Evolutionary conservation across 2,329 filamentous ascomycete species (phyloP), one percentile per base, ranked within the genome.

Genomic region (Colletotrichum salicis): DNA sequence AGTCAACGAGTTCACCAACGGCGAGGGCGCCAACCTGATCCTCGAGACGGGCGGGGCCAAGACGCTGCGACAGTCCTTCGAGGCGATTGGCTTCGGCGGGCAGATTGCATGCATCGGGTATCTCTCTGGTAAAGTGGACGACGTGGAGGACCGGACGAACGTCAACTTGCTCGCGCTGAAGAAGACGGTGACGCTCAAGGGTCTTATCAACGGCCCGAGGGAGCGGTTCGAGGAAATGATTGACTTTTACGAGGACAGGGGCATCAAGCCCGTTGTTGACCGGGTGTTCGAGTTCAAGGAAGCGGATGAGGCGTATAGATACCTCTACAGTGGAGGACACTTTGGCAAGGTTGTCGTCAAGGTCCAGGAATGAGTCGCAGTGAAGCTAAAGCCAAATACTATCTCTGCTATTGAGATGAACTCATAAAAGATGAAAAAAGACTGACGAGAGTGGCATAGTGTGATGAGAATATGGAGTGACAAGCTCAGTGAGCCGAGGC

Each of bases 171-270:
- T 87, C 66, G 85, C 85, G n/a, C 73, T 86, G 73, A 74, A 82
- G 66, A 77, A 83, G 70, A 86, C 86, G 72, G 83, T 85, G 15
- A 86, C 85, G 37, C 77, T 87, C 62, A 85, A 85, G 76, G 84
- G 91, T 0, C 86, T 92, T 7, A 76, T 92, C 33, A 92, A 92
- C 77, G 91, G 91, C 0, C 89, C 91, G 11, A 77, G 79, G 67
- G 83, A 86, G 59, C 79, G 84, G 54, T 85, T 89, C 69, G 85
- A 88, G 78, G 88, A 90, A 79, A 88, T 89, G 86, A 74, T 85
- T 48, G 67, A 58, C 37, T 85, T 86, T 57, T 87, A 87, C 73
- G 80, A 84, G 70, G 76, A 79, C 58, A 80, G 85, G 69, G 63
- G 77, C 72, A 85, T 88, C 52, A 80, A 77, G 61, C 86, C 87